These are phyloP conservation scores for Leucocoprinus leucothites DNA, from an alignment of 768 basidiomycete genomes.

Conservation along the genomic window DNA sequence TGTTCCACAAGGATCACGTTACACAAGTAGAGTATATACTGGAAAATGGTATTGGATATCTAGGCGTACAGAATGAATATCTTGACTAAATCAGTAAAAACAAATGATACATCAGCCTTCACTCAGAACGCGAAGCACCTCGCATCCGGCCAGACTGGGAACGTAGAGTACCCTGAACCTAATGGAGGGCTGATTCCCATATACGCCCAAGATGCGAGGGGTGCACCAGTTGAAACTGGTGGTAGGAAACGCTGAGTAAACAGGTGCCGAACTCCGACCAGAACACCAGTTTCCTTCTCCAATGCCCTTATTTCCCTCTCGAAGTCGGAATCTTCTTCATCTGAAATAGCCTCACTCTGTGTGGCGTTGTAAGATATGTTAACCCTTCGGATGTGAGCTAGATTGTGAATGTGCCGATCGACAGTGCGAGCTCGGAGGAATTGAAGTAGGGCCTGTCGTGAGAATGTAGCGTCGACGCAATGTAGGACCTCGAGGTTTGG, in stretches of 20 bases:
- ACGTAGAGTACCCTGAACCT: no score
- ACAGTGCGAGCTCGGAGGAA: conserved; percentile 1
- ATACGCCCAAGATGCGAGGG: neutral
- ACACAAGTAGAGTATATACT: no score
- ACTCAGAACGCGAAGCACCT: no score
- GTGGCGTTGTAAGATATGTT: neutral
- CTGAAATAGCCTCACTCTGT: no score
- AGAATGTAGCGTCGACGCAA: neutral
- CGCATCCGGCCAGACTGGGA: no score
- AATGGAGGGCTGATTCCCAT: neutral
- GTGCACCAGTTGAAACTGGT: neutral
- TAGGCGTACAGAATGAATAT: no score
- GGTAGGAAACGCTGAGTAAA: neutral
- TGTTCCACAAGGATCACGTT: no score
- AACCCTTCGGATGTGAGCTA: conserved; percentile 3
- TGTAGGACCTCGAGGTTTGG: conserved; percentile 2
- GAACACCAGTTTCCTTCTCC: conserved; percentile 1
- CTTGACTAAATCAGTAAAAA: no score
- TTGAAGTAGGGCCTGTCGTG: neutral
- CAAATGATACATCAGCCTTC: no score
- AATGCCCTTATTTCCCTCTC: neutral
- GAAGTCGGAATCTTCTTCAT: neutral
- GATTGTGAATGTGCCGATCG: neutral
- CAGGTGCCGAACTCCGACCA: neutral
- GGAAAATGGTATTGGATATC: no score